A percentile compares a stretch with the other conserved stretches of the same genome.
Conservation (phyloP, 148 eudicot genomes). For the Hydrangea macrophylla region DNA sequence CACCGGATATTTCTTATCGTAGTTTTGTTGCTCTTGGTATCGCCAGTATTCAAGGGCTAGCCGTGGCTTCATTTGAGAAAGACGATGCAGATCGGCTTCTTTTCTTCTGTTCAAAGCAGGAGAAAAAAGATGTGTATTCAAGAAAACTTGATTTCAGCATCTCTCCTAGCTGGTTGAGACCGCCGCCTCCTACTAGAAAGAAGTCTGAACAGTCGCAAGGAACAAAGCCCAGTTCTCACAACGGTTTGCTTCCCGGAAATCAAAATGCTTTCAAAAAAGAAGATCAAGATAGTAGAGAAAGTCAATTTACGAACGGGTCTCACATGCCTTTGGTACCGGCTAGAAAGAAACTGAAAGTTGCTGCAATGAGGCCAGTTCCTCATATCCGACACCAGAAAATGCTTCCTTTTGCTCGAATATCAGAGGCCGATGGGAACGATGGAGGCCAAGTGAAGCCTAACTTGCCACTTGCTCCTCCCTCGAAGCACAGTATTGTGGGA, state of each 20-base stretch:
- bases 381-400: conserved; percentile 69
- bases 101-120: conserved; percentile 52
- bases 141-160: conserved; percentile 26
- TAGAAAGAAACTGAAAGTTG: conserved; percentile 53
- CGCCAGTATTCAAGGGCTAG: conserved; percentile 81
- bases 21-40: conserved; percentile 85
- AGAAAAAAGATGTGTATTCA: conserved; percentile 22
- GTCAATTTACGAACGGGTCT: conserved; percentile 40
- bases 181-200: conserved; percentile 80
- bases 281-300: conserved; percentile 31
- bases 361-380: conserved; percentile 90
- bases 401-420: conserved; percentile 69
- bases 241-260: no score
- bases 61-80: conserved; percentile 84
- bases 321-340: conserved; percentile 26
- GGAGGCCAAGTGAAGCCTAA: conserved; percentile 57
- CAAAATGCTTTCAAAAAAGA: conserved; percentile 24
- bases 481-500: conserved; percentile 46
- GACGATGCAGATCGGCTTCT: conserved; percentile 85
- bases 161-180: conserved; percentile 76
- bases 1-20: conserved; percentile 82
- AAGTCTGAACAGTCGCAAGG: conserved; percentile 33
- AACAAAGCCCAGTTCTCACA: conserved; percentile 30
- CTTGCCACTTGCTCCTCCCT: conserved; percentile 42
- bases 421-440: conserved; percentile 58